These are phyloP conservation scores for Chlorophyllum brunneum DNA, from an alignment of 768 basidiomycete species.

Conservation along the genomic window DNA sequence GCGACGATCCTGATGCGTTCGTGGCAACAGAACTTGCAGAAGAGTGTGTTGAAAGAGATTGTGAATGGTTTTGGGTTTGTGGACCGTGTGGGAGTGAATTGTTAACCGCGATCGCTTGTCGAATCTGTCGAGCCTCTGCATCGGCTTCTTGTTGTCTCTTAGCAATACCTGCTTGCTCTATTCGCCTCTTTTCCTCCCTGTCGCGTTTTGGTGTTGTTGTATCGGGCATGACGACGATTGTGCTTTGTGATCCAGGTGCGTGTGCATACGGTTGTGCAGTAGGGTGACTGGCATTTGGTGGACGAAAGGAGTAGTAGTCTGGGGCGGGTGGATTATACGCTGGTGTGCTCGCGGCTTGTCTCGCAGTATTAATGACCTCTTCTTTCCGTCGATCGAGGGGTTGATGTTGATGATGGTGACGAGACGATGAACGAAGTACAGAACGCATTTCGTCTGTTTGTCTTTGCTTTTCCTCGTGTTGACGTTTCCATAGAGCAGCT, in stretches of 20 bases:
- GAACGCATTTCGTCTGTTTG: slow-evolving; percentile 32
- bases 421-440: slow-evolving; percentile 13
- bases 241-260: slow-evolving; percentile 24
- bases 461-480: slow-evolving; percentile 27
- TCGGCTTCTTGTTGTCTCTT: slow-evolving; percentile 60
- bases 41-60: slow-evolving; percentile 5
- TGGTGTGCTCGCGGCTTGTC: background rate
- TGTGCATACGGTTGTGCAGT: no score
- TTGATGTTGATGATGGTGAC: background rate
- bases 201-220: slow-evolving; percentile 23
- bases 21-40: slow-evolving; percentile 12
- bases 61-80: background rate
- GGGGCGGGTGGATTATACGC: slow-evolving; percentile 13
- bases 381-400: slow-evolving; percentile 18
- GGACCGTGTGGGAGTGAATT: slow-evolving; percentile 18
- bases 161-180: slow-evolving; percentile 55
- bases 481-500: slow-evolving; percentile 32
- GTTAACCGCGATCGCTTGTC: slow-evolving; percentile 28
- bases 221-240: slow-evolving; percentile 24
- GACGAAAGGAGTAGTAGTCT: slow-evolving; percentile 28
- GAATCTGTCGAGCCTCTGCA: slow-evolving; percentile 40
- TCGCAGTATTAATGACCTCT: slow-evolving; percentile 20
- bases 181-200: slow-evolving; percentile 34
- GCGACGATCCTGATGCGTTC: slow-evolving; percentile 10
- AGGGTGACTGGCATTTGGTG: slow-evolving; percentile 21